Conservation (phyloP, 2,329 filamentous ascomycete genomes). For the Rugonectria rugulosa region DNA sequence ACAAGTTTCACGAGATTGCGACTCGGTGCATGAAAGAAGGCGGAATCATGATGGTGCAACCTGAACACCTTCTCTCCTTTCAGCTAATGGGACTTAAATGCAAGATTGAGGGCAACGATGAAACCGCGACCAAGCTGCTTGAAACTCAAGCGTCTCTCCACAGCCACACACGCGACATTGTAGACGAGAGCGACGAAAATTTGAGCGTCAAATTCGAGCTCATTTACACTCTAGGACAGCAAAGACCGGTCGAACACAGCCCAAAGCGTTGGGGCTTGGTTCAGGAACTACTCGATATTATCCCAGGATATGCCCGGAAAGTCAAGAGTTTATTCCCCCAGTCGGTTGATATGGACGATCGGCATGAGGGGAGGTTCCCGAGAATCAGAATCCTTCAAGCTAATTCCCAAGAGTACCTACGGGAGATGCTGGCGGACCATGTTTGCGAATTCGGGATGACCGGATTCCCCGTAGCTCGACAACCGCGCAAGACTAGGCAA, state of each 20-base stretch:
- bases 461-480: slow-evolving; percentile 51
- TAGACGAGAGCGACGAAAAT: slow-evolving; percentile 72
- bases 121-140: slow-evolving; percentile 46
- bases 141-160: slow-evolving; percentile 55
- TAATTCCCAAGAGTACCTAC: slow-evolving; percentile 39
- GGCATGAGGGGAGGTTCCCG: slow-evolving; percentile 52
- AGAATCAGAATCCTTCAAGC: slow-evolving; percentile 55
- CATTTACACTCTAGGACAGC: slow-evolving; percentile 67
- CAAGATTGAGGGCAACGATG: slow-evolving; percentile 39
- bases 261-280: slow-evolving; percentile 64
- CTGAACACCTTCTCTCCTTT: slow-evolving; percentile 70
- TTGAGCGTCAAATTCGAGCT: slow-evolving; percentile 68
- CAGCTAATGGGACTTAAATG: slow-evolving; percentile 67
- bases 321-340: slow-evolving; percentile 43
- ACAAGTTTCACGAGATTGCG: slow-evolving; percentile 48
- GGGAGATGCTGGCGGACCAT: slow-evolving; percentile 49
- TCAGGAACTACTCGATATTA: slow-evolving; percentile 58
- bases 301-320: slow-evolving; percentile 43
- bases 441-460: slow-evolving; percentile 53
- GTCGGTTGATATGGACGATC: slow-evolving; percentile 52
- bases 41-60: slow-evolving; percentile 67
- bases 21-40: slow-evolving; percentile 55
- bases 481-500: slow-evolving; percentile 39
- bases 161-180: slow-evolving; percentile 57
- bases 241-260: slow-evolving; percentile 58